Evolutionary conservation across 257 asterid species (phyloP), one percentile per base, ranked within the genome.

Genomic region (Capsicum rhomboideum): DNA sequence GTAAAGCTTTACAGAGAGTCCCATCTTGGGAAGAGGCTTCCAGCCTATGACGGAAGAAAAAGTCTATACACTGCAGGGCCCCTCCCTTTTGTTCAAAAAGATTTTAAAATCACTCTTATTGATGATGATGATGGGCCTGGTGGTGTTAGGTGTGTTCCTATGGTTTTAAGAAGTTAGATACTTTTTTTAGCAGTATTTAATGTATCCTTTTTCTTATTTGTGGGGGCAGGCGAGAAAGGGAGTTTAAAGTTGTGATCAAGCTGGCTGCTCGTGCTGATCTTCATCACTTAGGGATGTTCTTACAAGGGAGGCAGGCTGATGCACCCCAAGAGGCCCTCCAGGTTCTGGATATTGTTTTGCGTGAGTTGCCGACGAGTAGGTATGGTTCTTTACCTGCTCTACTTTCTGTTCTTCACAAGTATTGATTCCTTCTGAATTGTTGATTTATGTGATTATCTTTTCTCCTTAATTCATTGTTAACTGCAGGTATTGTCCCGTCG

Each of bases 281-380:
- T 90, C 99, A 96, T 83, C 98, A 96, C 78, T 78, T 96, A 83
- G 99, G 95, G 82, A 90, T 96, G 99, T 96, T 96, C 80, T 85
- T 96, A 79, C 93, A 92, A 88, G 99, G 99, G 26, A 92, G 89
- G 83, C 98, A 93, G 82, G 94, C 99, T 28, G 99, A 96, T 91
- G 99, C 98, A 16, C 99, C 99, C 0, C 98, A 96, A 79, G 99
- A 96, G 87, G 98, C 99, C 28, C 94, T 96, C 31, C 98, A 96
- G 91, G 98, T 94, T 83, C 56, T 96, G 86, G 99, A 96, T 89
- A 94, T 96, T 86, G 99, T 96, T 34, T 91, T 96, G 68, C 99
- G 98, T 8, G 98, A 96, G 86, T 89, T 92, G 83, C 99, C 99
- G 1, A 96, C 98, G 1, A 46, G 89, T 55, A 80, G 94, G 99